A percentile compares a stretch with the other conserved stretches of the same genome.
Conservation (phyloP, 2,329 filamentous ascomycete species). For the Epichloe sylvatica region DNA sequence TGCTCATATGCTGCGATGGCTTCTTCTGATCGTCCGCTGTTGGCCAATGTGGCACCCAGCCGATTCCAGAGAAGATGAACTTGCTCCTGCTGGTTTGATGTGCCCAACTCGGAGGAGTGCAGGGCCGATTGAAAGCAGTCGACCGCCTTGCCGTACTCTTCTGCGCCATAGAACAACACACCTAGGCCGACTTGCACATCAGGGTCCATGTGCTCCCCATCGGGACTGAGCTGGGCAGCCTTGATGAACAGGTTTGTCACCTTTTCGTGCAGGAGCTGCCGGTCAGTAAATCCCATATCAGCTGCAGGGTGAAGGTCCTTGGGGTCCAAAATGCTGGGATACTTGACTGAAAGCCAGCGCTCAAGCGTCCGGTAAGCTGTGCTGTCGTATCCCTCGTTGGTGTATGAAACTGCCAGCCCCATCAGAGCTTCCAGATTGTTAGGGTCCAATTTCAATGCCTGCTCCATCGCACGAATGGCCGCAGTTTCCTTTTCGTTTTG, state of each 20-base stretch:
- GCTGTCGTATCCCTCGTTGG: conserved; percentile 96
- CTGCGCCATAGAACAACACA: conserved; percentile 92
- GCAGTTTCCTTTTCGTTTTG: conserved; percentile 98
- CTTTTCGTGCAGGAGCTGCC: conserved; percentile 74
- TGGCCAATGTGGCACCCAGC: conserved; percentile 87
- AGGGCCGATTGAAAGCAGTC: conserved; percentile 94
- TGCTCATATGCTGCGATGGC: conserved; percentile 94
- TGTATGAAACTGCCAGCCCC: conserved; percentile 92
- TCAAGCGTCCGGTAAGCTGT: conserved; percentile 93
- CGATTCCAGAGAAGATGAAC: conserved; percentile 95
- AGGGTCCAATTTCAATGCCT: conserved; percentile 76
- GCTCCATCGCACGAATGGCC: conserved; percentile 84
- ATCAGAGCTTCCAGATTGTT: conserved; percentile 81
- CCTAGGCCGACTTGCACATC: conserved; percentile 96
- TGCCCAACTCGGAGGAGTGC: conserved; percentile 69
- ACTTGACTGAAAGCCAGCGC: conserved; percentile 92
- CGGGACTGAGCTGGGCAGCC: conserved; percentile 81
- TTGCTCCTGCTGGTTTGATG: conserved; percentile 71
- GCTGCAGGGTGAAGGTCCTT: conserved; percentile 57
- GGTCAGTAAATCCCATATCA: conserved; percentile 92
- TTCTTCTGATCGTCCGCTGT: conserved; percentile 85
- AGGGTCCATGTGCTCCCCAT: conserved; percentile 91
- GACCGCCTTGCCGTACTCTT: conserved; percentile 96
- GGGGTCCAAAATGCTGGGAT: conserved; percentile 66
- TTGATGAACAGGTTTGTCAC: conserved; percentile 84